phyloP scores from a whole-genome alignment of 1,139 yeast species.

The Zygosaccharomyces pseudobailii region DNA sequence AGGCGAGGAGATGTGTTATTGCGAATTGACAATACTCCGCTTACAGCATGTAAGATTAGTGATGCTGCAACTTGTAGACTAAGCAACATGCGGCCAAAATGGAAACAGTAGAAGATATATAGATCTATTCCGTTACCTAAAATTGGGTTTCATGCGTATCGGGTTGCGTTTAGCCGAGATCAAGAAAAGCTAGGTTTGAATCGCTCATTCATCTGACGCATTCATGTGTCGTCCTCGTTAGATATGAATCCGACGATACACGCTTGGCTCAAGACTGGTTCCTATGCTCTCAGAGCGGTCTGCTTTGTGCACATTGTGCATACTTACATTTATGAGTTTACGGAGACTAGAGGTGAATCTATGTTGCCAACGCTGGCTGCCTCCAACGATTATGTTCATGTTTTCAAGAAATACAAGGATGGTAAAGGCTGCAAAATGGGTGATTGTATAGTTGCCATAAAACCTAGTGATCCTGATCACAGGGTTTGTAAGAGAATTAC shows the following conservation, averaged over 20 bases:
- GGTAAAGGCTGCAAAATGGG: constrained; percentile 62
- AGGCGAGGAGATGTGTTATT: constrained; percentile 10
- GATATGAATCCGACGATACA: constrained; percentile 1
- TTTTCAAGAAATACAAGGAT: constrained; percentile 52
- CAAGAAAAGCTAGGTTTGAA: neutral
- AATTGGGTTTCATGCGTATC: too few species aligned
- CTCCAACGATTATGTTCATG: constrained; percentile 74
- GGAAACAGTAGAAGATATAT: constrained; percentile 3
- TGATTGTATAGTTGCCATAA: constrained; percentile 80
- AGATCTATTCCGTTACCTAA: neutral
- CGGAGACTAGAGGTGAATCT: constrained; percentile 87
- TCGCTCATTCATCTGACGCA: neutral
- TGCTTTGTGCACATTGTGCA: constrained; percentile 66
- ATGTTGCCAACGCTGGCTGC: constrained; percentile 88
- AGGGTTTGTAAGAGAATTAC: constrained; percentile 89
- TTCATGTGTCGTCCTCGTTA: neutral
- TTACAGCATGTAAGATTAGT: constrained; percentile 1
- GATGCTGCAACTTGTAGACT: constrained; percentile 3
- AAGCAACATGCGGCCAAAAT: constrained; percentile 2
- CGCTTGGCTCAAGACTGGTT: constrained; percentile 27
- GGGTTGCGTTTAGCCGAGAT: neutral
- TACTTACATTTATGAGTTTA: constrained; percentile 64
- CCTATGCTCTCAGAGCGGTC: constrained; percentile 49
- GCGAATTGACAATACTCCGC: neutral
- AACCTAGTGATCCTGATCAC: constrained; percentile 85